Evolutionary conservation across 495 filamentous ascomycete species (phyloP).

Genomic region (Podospora pseudoanserina): DNA sequence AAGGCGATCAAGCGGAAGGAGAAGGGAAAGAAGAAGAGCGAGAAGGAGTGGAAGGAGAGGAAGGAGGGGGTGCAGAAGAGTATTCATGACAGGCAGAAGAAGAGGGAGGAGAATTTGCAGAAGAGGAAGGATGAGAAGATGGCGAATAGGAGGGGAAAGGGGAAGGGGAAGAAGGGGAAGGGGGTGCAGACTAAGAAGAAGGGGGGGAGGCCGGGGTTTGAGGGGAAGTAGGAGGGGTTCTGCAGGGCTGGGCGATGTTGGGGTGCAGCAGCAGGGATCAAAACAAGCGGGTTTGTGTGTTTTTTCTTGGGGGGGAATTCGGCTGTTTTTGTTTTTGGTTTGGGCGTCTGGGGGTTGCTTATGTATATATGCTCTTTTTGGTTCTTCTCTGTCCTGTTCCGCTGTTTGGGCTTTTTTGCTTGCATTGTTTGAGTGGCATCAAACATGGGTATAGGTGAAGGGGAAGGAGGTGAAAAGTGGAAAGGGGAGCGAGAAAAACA

Average conservation of each 20-base stretch:
- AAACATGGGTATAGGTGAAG: background rate
- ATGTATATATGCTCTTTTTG: background rate
- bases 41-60: slow-evolving; percentile 83
- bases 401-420: background rate
- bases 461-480: background rate
- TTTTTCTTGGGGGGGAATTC: too few relatives aligned
- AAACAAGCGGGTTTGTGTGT: background rate
- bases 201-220: slow-evolving; percentile 73
- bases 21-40: slow-evolving; percentile 81
- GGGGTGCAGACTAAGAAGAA: slow-evolving; percentile 54
- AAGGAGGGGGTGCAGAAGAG: slow-evolving; percentile 69
- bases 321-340: too few relatives aligned
- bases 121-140: slow-evolving; percentile 75
- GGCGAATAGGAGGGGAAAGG: slow-evolving; percentile 50
- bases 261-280: background rate
- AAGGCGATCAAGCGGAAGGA: slow-evolving; percentile 94
- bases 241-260: background rate
- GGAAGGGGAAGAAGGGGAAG: slow-evolving; percentile 60
- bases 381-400: too few relatives aligned
- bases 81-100: slow-evolving; percentile 76
- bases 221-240: slow-evolving; percentile 41
- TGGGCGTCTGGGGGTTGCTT: too few relatives aligned
- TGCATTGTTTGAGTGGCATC: background rate
- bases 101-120: slow-evolving; percentile 80
- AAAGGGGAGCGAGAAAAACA: background rate